Base-by-base conservation (phyloP, 1,284 basidiomycete species). In the Pterula multifida region DNA sequence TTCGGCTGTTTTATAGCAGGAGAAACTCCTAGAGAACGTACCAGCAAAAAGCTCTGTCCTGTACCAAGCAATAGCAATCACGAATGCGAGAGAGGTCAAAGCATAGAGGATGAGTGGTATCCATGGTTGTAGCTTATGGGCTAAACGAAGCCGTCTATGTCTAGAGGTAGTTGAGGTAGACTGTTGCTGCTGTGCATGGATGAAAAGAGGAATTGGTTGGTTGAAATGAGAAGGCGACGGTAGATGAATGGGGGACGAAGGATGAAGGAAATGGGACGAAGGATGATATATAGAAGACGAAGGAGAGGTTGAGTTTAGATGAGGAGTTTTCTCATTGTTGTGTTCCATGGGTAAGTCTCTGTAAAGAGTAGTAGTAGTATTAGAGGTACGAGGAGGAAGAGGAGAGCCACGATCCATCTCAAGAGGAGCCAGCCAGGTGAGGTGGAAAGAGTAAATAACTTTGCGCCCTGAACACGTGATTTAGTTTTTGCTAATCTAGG, bases 61-160 rank as follows among this genome's bases (percentile, higher is more conserved):
- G 73, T 82, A 88, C 57, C 86, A 77, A 28, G 78, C 78, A 58
- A 89, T 77, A 25, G 82, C 84, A 49, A 81, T 65, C 36, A 87
- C 60, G 57, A 89, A 85, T 17, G 71, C 77, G 46, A 87, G 69
- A 56, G 69, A 85, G 48, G 84, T 85, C 15, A 79, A 64, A 32
- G 69, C 75, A 63, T 88, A 89, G 48, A 80, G 60, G 53, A 86
- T 71, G 56, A 89, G 66, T 36, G 86, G 86, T 28, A 80, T 65
- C 84, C 85, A 89, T 50, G 84, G 76, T 56, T 72, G 75, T 55
- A 85, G 58, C 22, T 74, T 63, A 57, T 75, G 76, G 58, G 67
- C 65, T 72, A 78, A 75, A 55, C 76, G 72, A 35, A 75, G 66
- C 36, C 68, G 64, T 35, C 73, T 71, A 55, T 76, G 74, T 54